Percentiles rank a stretch among this genome's conserved stretches.
phyloP scores from a whole-genome alignment of 176 grass and related monocot genomes.

The Hordeum marinum region DNA sequence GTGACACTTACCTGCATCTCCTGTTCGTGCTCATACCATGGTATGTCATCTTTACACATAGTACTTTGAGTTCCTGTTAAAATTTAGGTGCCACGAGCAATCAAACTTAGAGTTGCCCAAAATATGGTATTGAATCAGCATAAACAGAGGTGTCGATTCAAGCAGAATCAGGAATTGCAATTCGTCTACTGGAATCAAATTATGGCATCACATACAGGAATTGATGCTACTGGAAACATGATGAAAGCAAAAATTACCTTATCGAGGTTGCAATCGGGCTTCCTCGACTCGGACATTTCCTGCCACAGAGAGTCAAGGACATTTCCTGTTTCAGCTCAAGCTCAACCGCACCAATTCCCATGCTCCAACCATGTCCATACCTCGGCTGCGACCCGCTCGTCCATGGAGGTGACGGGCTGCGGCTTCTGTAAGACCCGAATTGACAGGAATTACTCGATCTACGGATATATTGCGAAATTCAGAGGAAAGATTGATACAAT shows the following conservation, averaged over 20 bases:
- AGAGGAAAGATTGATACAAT: too few species aligned
- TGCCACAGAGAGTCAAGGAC: neutral
- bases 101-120: neutral
- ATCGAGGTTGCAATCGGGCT: conserved; percentile 54
- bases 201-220: too few species aligned
- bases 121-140: neutral
- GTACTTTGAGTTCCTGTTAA: conserved; percentile 65
- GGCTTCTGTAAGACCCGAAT: neutral
- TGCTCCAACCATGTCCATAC: conserved; percentile 11
- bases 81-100: too few species aligned
- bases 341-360: neutral
- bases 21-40: conserved; percentile 50
- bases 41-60: conserved; percentile 93
- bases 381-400: conserved; percentile 54
- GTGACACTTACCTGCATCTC: conserved; percentile 59
- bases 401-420: conserved; percentile 33
- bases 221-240: neutral
- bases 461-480: too few species aligned
- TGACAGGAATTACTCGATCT: too few species aligned
- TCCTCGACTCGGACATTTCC: conserved; percentile 64
- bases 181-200: too few species aligned
- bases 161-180: neutral
- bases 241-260: conserved; percentile 35
- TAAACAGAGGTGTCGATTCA: neutral
- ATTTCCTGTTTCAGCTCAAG: conserved; percentile 6